phyloP scores from a whole-genome alignment of 192 early-diverging fungal genomes.

The Backusella sp. region DNA sequence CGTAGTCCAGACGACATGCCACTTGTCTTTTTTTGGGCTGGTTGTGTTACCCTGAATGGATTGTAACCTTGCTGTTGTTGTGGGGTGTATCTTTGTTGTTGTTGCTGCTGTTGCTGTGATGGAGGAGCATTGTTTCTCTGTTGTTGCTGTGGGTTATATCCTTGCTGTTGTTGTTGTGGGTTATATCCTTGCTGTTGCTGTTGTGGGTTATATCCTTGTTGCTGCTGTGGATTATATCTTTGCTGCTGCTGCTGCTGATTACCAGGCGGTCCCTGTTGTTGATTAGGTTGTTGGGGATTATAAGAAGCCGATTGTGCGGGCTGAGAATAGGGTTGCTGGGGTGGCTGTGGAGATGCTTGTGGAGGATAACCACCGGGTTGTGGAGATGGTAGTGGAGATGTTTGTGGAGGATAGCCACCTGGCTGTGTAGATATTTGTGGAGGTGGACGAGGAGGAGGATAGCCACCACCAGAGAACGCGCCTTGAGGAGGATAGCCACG shows the following conservation, averaged over 20 bases:
- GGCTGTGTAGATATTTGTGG: background rate
- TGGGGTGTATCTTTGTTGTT: too few relatives aligned
- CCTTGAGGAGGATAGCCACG: background rate
- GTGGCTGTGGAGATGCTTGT: background rate
- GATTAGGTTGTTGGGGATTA: background rate
- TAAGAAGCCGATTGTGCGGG: background rate
- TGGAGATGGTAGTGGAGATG: background rate
- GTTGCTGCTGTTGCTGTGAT: background rate
- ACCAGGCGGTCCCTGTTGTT: background rate
- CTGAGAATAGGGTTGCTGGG: background rate
- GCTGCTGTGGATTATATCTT: background rate
- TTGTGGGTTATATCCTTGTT: background rate
- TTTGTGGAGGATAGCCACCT: background rate
- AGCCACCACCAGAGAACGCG: background rate
- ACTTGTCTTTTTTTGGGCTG: background rate
- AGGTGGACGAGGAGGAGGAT: background rate
- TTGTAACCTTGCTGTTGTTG: background rate
- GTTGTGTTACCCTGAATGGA: background rate
- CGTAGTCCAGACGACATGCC: slow-evolving; percentile 24
- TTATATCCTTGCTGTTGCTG: background rate
- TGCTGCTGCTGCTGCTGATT: too few relatives aligned
- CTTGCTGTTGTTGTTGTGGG: background rate
- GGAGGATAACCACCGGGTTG: background rate
- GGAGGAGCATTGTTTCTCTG: background rate
- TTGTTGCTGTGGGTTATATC: background rate